These are phyloP conservation scores for Alternaria gaisen DNA, from an alignment of 2,329 filamentous ascomycete genomes.

Conservation along the genomic window DNA sequence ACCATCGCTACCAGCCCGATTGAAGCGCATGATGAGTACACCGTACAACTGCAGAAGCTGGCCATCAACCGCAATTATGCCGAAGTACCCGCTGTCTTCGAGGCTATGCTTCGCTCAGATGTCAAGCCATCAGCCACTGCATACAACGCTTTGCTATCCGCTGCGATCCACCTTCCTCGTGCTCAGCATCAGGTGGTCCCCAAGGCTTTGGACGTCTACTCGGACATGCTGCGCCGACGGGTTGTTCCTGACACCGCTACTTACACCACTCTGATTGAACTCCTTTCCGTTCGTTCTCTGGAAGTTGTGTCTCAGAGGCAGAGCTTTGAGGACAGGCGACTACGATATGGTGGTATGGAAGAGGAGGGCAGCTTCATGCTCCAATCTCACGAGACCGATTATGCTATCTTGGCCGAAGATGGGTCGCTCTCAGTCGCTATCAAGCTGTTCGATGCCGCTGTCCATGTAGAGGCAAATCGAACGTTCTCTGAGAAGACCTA, in stretches of 20 bases:
- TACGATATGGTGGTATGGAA: constrained; percentile 85
- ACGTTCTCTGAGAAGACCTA: constrained; percentile 84
- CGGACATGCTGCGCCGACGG: constrained; percentile 90
- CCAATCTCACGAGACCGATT: constrained; percentile 84
- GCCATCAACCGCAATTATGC: constrained; percentile 76
- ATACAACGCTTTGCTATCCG: constrained; percentile 90
- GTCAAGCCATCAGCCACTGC: constrained; percentile 81
- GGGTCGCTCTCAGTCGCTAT: constrained; percentile 86
- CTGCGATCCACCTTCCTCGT: constrained; percentile 81
- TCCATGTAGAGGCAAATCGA: constrained; percentile 66
- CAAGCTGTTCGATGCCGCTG: constrained; percentile 83
- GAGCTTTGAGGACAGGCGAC: constrained; percentile 79
- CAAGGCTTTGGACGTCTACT: constrained; percentile 93
- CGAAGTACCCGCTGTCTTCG: constrained; percentile 90
- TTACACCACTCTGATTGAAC: constrained; percentile 84
- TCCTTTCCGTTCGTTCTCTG: constrained; percentile 81
- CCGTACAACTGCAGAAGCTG: constrained; percentile 79
- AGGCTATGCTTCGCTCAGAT: constrained; percentile 84
- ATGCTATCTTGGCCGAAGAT: constrained; percentile 85
- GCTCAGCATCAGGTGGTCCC: constrained; percentile 85
- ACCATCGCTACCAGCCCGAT: constrained; percentile 68
- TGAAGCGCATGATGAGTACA: constrained; percentile 73
- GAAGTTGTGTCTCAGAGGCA: constrained; percentile 79
- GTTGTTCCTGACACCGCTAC: constrained; percentile 84
- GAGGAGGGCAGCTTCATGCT: constrained; percentile 87